A percentile compares a stretch with the other conserved stretches of the same genome.
phyloP scores from a whole-genome alignment of 2,329 filamentous ascomycete genomes.

The Aspergillus sergii region DNA sequence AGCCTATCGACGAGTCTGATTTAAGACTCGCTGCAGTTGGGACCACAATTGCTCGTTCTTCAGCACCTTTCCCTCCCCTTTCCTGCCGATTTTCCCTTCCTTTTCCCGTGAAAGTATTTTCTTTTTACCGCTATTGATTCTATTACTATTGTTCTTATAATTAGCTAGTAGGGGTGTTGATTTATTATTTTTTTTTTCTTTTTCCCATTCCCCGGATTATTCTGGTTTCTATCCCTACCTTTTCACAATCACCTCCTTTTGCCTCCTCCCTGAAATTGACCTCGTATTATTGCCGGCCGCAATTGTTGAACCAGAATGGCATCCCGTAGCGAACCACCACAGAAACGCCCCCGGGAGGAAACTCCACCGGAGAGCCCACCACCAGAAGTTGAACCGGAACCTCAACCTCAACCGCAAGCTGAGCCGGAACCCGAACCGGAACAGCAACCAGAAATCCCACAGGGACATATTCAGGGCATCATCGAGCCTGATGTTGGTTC shows the following conservation, averaged over 20 bases:
- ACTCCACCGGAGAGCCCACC: not conserved
- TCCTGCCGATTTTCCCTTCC: not conserved
- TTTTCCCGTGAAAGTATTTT: not conserved
- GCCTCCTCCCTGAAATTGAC: not conserved
- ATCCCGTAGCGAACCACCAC: not conserved
- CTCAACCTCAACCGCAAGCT: not conserved
- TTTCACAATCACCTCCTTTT: not conserved
- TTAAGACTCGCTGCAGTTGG: not conserved
- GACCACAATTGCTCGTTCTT: slow-evolving; percentile 1
- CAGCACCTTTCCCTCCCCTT: not conserved
- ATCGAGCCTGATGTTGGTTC: not conserved
- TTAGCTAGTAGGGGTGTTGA: not conserved
- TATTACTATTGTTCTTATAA: not conserved
- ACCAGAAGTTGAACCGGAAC: not conserved
- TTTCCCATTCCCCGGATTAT: not conserved
- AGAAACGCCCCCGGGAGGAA: not conserved
- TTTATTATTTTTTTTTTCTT: too few relatives aligned
- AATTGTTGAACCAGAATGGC: not conserved
- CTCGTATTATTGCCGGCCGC: not conserved
- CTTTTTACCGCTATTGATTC: not conserved
- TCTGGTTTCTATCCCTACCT: not conserved
- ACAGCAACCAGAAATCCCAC: not conserved
- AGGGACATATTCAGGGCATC: not conserved
- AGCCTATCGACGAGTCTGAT: slow-evolving; percentile 1
- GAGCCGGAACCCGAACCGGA: not conserved